Evolutionary conservation across 1,284 basidiomycete genomes (phyloP).

Genomic region (Violaceomyces palustris): DNA sequence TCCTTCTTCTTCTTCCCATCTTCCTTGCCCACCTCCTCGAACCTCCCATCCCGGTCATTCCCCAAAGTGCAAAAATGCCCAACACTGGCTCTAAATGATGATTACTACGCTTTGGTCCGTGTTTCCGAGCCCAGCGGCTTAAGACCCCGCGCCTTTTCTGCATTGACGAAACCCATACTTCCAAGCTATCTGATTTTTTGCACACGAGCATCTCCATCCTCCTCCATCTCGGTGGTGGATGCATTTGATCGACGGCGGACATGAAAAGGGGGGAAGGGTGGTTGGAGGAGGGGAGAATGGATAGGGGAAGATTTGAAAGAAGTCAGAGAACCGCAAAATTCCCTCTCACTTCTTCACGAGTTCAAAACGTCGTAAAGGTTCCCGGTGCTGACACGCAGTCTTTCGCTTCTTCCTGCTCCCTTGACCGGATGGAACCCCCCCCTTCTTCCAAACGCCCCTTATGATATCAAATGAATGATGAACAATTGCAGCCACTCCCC

Average conservation of each 20-base stretch:
- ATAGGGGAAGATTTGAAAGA: too few species aligned
- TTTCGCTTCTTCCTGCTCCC: too few species aligned
- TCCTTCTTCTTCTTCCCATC: too few species aligned
- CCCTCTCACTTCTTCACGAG: too few species aligned
- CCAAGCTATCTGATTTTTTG: slow-evolving; percentile 47
- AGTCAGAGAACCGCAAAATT: too few species aligned
- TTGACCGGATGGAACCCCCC: too few species aligned
- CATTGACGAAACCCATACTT: slow-evolving; percentile 49
- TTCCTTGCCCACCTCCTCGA: not conserved
- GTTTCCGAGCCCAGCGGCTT: slow-evolving; percentile 54
- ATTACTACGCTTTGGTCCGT: slow-evolving; percentile 52
- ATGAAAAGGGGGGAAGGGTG: too few species aligned
- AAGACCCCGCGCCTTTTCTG: slow-evolving; percentile 53
- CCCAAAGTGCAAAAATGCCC: too few species aligned
- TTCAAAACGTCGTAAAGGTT: too few species aligned
- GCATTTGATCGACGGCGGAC: not conserved
- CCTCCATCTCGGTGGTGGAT: not conserved
- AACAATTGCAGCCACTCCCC: slow-evolving; percentile 69
- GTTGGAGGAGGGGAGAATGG: too few species aligned
- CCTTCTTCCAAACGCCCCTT: too few species aligned
- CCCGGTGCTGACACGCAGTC: not conserved
- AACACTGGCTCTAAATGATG: slow-evolving; percentile 30
- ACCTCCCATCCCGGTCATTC: not conserved
- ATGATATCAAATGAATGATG: too few species aligned
- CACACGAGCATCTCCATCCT: not conserved